Evolutionary conservation across 495 filamentous ascomycete genomes (phyloP), one percentile per base, ranked within the genome.

Genomic region (Amorphotheca resinae): DNA sequence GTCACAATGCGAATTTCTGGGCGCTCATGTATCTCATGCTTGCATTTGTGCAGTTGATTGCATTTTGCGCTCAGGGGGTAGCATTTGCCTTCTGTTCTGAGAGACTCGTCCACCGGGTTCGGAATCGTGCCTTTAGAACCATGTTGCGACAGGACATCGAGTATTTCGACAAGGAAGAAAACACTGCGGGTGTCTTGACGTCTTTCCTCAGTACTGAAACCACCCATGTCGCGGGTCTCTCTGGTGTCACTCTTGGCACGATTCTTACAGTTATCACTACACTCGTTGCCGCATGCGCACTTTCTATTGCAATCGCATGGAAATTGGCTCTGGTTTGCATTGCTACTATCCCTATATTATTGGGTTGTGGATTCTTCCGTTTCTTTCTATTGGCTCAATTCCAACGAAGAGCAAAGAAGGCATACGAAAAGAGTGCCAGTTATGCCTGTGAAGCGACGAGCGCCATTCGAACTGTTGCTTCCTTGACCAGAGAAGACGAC

Each of bases 91-190:
- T 79, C 52, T 87, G 83, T 64, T 93, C 83, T 1, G 86, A 93
- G 60, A 63, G 77, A 17, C 71, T 96, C 26, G 73, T 95, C 43
- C 82, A 84, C 56, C 77, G 88, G 5, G 82, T 84, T 4, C 73
- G 89, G 45, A 76, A 87, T 60, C 67, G 62, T 38, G 76, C 87
- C 21, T 96, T 98, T 67, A 72, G 84, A 30, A 68, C 77, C 25
- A 91, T 95, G 66, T 69, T 96, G n/a, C 80, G 88, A 8, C 89
- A 96, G 54, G 87, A 96, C 46, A 85, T 95, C 44, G 69, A 72
- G 11, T 95, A 85, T 60, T 96, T 94, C 49, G 89, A 93, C 50
- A 72, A 61, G 12, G 84, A 89, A 43, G 76, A 87, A 51, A 93
- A 95, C 52, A 82, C 76, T 36, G 79, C 84, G 11, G 89, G 89